phyloP scores from a whole-genome alignment of 805 yeast species.

The Saturnispora saitoi region DNA sequence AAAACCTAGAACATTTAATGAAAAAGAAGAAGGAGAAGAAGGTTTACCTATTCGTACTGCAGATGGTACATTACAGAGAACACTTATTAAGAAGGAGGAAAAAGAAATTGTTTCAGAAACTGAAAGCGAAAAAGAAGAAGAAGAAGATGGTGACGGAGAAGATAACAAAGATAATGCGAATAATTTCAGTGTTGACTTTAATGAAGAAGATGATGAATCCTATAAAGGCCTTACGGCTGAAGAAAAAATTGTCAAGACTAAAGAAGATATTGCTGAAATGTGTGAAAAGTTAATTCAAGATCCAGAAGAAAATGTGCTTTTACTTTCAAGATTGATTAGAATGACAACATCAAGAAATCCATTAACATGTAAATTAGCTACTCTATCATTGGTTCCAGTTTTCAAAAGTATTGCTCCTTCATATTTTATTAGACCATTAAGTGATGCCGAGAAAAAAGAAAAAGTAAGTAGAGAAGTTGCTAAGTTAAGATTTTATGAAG shows the following conservation, averaged over 20 bases:
- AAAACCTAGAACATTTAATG: constrained; percentile 50
- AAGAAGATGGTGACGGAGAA: constrained; percentile 8
- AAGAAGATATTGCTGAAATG: constrained; percentile 75
- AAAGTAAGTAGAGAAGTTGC: constrained; percentile 80
- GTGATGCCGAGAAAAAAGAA: constrained; percentile 74
- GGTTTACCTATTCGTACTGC: constrained; percentile 70
- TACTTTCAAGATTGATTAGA: constrained; percentile 56
- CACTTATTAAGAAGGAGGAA: constrained; percentile 30
- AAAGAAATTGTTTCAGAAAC: constrained; percentile 6
- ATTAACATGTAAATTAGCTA: constrained; percentile 59
- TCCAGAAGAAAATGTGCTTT: constrained; percentile 74
- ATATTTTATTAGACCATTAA: constrained; percentile 73
- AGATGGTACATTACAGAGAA: constrained; percentile 70
- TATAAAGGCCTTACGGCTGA: constrained; percentile 41
- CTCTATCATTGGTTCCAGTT: constrained; percentile 74
- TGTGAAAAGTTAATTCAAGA: constrained; percentile 76
- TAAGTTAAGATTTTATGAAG: constrained; percentile 71
- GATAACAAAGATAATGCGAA: constrained; percentile 14
- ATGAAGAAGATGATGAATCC: constrained; percentile 27
- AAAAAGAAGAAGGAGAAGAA: constrained; percentile 42
- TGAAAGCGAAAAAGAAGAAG: constrained; percentile 12
- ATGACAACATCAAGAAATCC: constrained; percentile 63
- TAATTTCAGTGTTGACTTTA: constrained; percentile 13
- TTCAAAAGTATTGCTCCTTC: constrained; percentile 84
- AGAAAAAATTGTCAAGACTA: constrained; percentile 50